A percentile compares a stretch with the other conserved stretches of the same genome.
These are phyloP conservation scores for Termitomyces sp. DNA, from an alignment of 768 basidiomycete genomes.

Conservation along the genomic window DNA sequence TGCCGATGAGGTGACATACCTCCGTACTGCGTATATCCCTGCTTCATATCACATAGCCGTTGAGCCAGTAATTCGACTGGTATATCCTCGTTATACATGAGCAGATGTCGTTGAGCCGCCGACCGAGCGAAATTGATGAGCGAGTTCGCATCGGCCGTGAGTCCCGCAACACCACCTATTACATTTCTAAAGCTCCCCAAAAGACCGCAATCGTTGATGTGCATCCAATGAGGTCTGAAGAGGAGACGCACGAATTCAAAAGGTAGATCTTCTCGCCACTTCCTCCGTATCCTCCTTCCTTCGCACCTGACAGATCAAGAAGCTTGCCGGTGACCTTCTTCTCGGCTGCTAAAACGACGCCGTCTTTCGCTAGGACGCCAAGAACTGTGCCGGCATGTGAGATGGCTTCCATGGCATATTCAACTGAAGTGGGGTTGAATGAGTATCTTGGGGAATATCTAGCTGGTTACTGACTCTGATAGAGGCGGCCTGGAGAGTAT, in stretches of 20 bases:
- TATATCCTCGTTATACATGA: constrained; percentile 94
- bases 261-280: constrained; percentile 98
- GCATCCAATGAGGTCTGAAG: background rate
- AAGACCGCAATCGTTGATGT: background rate
- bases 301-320: constrained; percentile 81
- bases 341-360: constrained; percentile 89
- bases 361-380: constrained; percentile 87
- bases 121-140: constrained; percentile 91
- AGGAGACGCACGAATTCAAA: constrained; percentile 70
- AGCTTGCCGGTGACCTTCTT: constrained; percentile 99
- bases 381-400: constrained; percentile 92
- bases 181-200: constrained; percentile 62
- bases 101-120: constrained; percentile 84
- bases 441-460: constrained; percentile 18
- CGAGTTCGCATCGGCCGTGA: constrained; percentile 97
- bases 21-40: constrained; percentile 96
- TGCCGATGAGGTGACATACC: constrained; percentile 39
- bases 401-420: constrained; percentile 99
- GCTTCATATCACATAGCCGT: constrained; percentile 93
- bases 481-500: constrained; percentile 74
- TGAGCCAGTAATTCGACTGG: constrained; percentile 96
- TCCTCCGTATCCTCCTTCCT: constrained; percentile 88
- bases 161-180: constrained; percentile 90
- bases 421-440: constrained; percentile 49
- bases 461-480: constrained; percentile 69